A percentile compares a stretch with the other conserved stretches of the same genome.
These are phyloP conservation scores for Setaria italica DNA, from an alignment of 202 grass and related monocot genomes.

Conservation along the genomic window DNA sequence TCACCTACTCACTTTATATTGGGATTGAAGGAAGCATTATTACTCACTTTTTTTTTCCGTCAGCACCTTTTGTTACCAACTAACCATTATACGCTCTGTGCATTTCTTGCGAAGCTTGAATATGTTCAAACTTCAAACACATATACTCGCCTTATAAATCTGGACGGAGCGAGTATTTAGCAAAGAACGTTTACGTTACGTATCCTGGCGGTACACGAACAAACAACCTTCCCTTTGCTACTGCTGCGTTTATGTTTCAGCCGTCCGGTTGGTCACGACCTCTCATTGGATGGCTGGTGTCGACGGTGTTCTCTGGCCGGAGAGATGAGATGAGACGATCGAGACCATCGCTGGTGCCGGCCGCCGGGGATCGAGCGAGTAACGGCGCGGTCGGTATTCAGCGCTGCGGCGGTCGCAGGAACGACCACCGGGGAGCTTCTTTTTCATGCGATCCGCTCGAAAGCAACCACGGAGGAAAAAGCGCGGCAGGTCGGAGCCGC, in stretches of 20 bases:
- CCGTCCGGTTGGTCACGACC: not conserved
- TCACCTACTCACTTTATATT: too few species aligned
- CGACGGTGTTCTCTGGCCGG: constrained; percentile 6
- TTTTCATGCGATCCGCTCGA: not conserved
- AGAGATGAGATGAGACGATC: not conserved
- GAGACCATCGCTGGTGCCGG: not conserved
- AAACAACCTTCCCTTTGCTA: not conserved
- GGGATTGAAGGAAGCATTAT: too few species aligned
- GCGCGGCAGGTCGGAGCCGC: constrained; percentile 14
- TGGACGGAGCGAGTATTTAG: not conserved
- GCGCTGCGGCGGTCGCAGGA: not conserved
- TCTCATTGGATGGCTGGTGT: too few species aligned
- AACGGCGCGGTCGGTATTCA: constrained; percentile 26
- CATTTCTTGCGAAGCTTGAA: not conserved
- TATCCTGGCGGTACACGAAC: not conserved
- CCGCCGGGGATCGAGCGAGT: not conserved
- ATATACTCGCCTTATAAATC: not conserved
- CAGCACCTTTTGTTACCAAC: too few species aligned
- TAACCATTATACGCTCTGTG: not conserved
- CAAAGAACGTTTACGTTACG: too few species aligned
- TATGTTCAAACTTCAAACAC: not conserved
- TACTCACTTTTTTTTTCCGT: too few species aligned
- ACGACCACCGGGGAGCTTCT: not conserved
- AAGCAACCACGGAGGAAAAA: not conserved
- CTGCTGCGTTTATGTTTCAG: not conserved